phyloP scores from a whole-genome alignment of 1,284 basidiomycete genomes.

The Microbotryum violaceum region DNA sequence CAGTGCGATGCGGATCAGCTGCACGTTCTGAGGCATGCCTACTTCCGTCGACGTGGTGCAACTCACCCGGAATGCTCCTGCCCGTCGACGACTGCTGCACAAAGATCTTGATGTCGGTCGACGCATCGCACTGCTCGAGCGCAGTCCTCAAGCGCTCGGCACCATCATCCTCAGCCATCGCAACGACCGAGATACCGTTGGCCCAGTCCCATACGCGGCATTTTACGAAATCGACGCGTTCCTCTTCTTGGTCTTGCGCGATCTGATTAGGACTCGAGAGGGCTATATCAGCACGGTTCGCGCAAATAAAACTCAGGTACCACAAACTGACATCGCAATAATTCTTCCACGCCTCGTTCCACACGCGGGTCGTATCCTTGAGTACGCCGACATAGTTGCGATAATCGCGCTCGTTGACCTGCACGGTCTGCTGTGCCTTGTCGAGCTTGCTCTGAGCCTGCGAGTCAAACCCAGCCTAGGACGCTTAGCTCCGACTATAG shows the following conservation, averaged over 20 bases:
- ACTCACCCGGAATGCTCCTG: slow-evolving; percentile 57
- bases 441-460: slow-evolving; percentile 60
- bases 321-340: slow-evolving; percentile 61
- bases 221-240: slow-evolving; percentile 86
- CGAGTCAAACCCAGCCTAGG: accelerated
- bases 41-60: neutral
- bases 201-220: slow-evolving; percentile 94
- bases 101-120: slow-evolving; percentile 33
- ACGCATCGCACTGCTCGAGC: slow-evolving; percentile 35
- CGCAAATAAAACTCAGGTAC: no score
- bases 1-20: neutral
- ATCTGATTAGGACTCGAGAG: slow-evolving; percentile 42
- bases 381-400: slow-evolving; percentile 74
- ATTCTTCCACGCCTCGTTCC: slow-evolving; percentile 89
- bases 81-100: slow-evolving; percentile 64
- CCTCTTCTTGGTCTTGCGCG: slow-evolving; percentile 93
- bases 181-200: slow-evolving; percentile 89
- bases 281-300: no score
- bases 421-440: slow-evolving; percentile 79
- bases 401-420: slow-evolving; percentile 83
- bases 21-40: neutral
- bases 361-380: slow-evolving; percentile 66
- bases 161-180: slow-evolving; percentile 92
- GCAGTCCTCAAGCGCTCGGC: slow-evolving; percentile 78
- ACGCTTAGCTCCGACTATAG: neutral